Conservation (phyloP, 169 alveolate species). For the Cystoisospora suis region DNA sequence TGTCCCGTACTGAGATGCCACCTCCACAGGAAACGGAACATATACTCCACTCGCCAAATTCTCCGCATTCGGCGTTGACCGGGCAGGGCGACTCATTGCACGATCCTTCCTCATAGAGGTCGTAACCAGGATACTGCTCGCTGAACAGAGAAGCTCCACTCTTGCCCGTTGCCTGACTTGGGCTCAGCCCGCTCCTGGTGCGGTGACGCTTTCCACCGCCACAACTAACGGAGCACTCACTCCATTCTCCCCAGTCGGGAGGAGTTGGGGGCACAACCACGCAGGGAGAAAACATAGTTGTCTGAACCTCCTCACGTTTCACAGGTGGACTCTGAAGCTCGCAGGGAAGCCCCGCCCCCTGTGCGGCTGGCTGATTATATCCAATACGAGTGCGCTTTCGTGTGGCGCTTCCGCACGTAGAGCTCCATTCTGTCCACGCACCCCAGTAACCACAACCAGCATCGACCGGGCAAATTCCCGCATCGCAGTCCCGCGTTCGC, state of each 20-base stretch:
- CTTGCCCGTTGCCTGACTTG: conserved; percentile 16
- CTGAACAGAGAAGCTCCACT: background rate
- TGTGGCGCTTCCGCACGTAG: conserved; percentile 58
- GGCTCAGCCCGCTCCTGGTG: conserved; percentile 33
- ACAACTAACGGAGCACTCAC: conserved; percentile 71
- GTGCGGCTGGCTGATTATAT: conserved; percentile 41
- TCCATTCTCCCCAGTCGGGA: conserved; percentile 71
- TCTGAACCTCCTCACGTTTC: background rate
- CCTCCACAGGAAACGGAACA: conserved; percentile 72
- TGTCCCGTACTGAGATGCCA: conserved; percentile 65
- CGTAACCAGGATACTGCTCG: background rate
- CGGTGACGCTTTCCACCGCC: conserved; percentile 70
- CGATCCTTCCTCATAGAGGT: background rate
- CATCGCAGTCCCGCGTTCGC: conserved; percentile 14
- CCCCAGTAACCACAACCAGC: conserved; percentile 56
- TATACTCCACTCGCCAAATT: conserved; percentile 58
- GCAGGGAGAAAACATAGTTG: conserved; percentile 33
- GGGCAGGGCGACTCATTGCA: conserved; percentile 63
- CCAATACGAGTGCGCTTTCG: conserved; percentile 10
- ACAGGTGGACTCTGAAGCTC: conserved; percentile 45
- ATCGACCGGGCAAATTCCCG: conserved; percentile 37
- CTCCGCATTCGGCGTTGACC: conserved; percentile 62
- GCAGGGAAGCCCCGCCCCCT: conserved; percentile 57
- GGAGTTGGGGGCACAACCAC: conserved; percentile 40
- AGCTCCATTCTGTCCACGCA: conserved; percentile 48